Conservation (phyloP, 2,329 filamentous ascomycete species). For the Ophiosphaerella korrae region DNA sequence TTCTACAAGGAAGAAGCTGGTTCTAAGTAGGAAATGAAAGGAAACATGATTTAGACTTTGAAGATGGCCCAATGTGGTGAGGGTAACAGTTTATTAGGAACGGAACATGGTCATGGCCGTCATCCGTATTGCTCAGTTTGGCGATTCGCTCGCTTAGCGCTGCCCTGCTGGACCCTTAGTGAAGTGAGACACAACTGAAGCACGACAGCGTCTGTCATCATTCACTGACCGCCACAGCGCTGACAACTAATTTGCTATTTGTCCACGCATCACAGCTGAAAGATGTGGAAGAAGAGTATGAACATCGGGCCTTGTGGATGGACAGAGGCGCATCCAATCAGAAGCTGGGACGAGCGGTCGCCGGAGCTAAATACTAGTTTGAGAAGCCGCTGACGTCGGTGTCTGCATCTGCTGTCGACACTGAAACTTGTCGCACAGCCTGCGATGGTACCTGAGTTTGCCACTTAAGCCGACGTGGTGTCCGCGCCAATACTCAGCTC, state of each 20-base stretch:
- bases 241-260: neutral
- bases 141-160: constrained; percentile 10
- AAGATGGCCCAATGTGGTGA: no score
- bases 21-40: no score
- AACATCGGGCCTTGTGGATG: neutral
- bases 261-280: constrained; percentile 1
- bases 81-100: no score
- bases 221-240: neutral
- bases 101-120: neutral
- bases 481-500: neutral
- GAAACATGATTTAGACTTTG: no score
- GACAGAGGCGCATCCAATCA: neutral
- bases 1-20: no score
- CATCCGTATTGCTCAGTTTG: neutral
- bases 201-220: constrained; percentile 5
- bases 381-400: constrained; percentile 34
- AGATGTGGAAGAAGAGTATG: neutral
- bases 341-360: constrained; percentile 4
- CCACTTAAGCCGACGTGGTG: neutral
- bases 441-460: neutral
- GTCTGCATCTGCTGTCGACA: constrained; percentile 20
- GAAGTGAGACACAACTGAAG: constrained; percentile 33
- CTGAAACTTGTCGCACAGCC: constrained; percentile 23
- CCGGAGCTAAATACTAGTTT: constrained; percentile 17
- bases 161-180: constrained; percentile 11